A percentile compares a stretch with the other conserved stretches of the same genome.
Evolutionary conservation across 73 alveolate species (phyloP).

Genomic region (Paramecium sexaurelia): DNA sequence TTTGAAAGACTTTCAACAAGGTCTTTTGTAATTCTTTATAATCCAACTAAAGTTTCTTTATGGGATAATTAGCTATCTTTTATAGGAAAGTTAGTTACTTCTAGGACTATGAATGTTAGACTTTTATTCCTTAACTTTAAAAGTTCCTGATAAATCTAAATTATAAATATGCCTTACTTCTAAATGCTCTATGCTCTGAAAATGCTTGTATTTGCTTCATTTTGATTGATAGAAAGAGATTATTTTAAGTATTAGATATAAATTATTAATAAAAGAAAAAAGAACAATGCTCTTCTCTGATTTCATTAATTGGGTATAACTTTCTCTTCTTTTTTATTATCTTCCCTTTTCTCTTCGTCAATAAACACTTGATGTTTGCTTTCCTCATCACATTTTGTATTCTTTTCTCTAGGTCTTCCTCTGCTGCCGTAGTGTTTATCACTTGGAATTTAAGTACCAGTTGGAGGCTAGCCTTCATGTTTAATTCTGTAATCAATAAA

Average conservation of each 20-base stretch:
- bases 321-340: neutral
- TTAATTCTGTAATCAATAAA: neutral
- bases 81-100: neutral
- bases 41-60: neutral
- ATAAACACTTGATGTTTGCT: constrained; percentile 37
- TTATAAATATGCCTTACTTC: neutral
- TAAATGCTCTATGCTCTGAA: neutral
- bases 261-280: constrained; percentile 26
- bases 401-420: constrained; percentile 46
- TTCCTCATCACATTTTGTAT: neutral
- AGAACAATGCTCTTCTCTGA: neutral
- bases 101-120: neutral
- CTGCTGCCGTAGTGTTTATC: constrained; percentile 45
- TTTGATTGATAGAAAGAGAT: neutral
- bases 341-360: constrained; percentile 46
- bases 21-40: neutral
- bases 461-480: constrained; percentile 58
- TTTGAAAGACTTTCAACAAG: neutral
- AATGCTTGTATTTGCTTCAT: neutral
- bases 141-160: neutral
- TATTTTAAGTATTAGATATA: constrained; percentile 4
- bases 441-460: constrained; percentile 48
- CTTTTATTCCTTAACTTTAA: neutral
- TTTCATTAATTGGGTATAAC: neutral
- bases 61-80: neutral